phyloP scores from a whole-genome alignment of 2,329 filamentous ascomycete genomes.

The Whalleya microplaca region DNA sequence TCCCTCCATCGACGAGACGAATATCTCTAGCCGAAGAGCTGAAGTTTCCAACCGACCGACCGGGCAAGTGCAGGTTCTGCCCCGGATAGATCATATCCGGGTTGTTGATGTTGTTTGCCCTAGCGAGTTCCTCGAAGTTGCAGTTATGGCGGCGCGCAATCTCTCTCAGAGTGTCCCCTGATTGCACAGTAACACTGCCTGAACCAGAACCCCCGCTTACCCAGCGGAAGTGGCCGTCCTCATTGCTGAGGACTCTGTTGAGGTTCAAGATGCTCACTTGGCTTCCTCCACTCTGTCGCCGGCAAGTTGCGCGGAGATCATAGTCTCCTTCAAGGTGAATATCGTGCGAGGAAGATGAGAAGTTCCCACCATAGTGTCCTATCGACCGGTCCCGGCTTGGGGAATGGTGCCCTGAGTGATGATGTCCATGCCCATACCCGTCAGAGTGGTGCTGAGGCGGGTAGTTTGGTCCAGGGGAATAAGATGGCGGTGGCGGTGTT shows the following conservation, averaged over 20 bases:
- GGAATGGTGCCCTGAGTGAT: constrained; percentile 11
- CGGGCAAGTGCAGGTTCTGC: constrained; percentile 43
- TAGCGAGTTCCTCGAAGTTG: constrained; percentile 44
- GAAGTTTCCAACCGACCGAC: constrained; percentile 36
- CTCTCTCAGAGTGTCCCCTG: constrained; percentile 45
- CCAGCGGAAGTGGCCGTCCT: constrained; percentile 45
- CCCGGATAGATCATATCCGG: constrained; percentile 49
- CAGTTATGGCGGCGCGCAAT: constrained; percentile 40
- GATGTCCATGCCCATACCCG: no score
- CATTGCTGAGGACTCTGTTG: constrained; percentile 41
- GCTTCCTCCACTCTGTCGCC: constrained; percentile 38
- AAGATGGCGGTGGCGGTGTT: constrained; percentile 9
- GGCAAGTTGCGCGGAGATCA: constrained; percentile 41
- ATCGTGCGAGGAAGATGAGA: constrained; percentile 40
- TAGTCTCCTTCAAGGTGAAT: constrained; percentile 43
- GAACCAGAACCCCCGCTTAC: constrained; percentile 27
- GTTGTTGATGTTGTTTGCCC: constrained; percentile 44
- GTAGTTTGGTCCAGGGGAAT: constrained; percentile 7
- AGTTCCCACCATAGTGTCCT: constrained; percentile 38
- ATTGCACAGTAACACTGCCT: constrained; percentile 42
- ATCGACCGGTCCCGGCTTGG: constrained; percentile 13
- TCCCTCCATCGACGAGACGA: constrained; percentile 42
- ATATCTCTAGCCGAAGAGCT: constrained; percentile 40
- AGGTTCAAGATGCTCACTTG: constrained; percentile 42
- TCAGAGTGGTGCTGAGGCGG: neutral